Evolutionary conservation across 78 protist species (phyloP).

Genomic region (Cavenderia fasciculata): DNA sequence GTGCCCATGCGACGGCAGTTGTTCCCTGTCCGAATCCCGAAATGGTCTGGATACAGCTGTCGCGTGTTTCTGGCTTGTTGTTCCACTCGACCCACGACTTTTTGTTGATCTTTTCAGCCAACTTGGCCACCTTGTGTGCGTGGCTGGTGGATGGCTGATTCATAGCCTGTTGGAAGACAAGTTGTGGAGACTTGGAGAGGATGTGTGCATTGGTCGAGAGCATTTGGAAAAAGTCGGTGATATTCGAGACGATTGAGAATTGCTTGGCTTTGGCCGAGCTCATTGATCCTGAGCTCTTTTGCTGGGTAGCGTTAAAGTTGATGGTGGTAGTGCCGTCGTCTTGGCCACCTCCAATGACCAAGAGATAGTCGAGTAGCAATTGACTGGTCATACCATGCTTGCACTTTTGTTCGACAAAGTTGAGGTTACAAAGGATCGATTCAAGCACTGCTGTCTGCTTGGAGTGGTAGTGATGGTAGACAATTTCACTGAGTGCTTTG

Average conservation of each 20-base stretch:
- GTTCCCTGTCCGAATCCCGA: slow-evolving; percentile 71
- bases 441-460: slow-evolving; percentile 36
- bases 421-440: slow-evolving; percentile 24
- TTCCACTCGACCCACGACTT: slow-evolving; percentile 69
- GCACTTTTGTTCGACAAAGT: slow-evolving; percentile 56
- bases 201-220: slow-evolving; percentile 39
- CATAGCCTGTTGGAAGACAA: slow-evolving; percentile 82
- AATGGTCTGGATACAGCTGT: slow-evolving; percentile 64
- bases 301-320: too few relatives aligned
- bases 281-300: background rate
- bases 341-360: slow-evolving; percentile 23
- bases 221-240: slow-evolving; percentile 67
- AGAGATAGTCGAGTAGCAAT: slow-evolving; percentile 64
- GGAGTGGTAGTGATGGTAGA: slow-evolving; percentile 49
- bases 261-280: slow-evolving; percentile 9
- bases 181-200: slow-evolving; percentile 50
- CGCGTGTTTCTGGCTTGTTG: slow-evolving; percentile 73
- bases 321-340: background rate
- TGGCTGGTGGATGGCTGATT: slow-evolving; percentile 71
- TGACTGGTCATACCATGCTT: slow-evolving; percentile 62
- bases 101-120: background rate
- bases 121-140: slow-evolving; percentile 17
- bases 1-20: slow-evolving; percentile 22
- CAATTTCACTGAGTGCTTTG: slow-evolving; percentile 42
- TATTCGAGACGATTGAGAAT: background rate